Base-by-base conservation (phyloP, 2,329 filamentous ascomycete genomes). In the Cladophialophora immunda region DNA sequence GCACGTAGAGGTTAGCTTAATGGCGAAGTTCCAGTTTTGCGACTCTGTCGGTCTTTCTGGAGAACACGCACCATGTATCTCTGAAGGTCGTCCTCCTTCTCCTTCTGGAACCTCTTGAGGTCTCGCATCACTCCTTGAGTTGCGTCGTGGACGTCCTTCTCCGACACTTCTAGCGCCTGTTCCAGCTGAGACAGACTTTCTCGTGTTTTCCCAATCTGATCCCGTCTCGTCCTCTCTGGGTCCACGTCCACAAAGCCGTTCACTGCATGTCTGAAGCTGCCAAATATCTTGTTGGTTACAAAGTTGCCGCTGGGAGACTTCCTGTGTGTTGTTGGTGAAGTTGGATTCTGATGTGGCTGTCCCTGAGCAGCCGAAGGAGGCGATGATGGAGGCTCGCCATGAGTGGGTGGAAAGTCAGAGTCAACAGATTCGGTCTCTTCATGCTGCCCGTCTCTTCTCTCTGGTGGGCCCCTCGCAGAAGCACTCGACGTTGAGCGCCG, bases 241-340 rank as follows among this genome's bases (percentile, higher is more conserved):
- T 99, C 95, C 50, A 96, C 92, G 77, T 99, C 95, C 0, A 95
- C 94, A 74, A 98, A 94, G 3, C 95, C 95, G 75, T 98, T 93
- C 36, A 98, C 93, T 0, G 95, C 95, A 80, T 99, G 94, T 63
- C 92, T 96, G 69, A 99, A 90, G 11, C 94, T 92, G 0, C 94
- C 95, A 78, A 99, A 98, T 60, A 99, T 93, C 81, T 94, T 89
- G 75, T 87, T 97, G 1, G 94, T 94, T 68, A 98, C 94, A 70
- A 95, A 97, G 73, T 91, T 93, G n/a, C 92, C 89, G 75, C 92
- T 96, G 2, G 90, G 85, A 50, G 88, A 89, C 80, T 97, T 97
- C 78, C 89, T 91, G 80, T 97, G 93, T 4, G 78, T 72, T 15
- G 72, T 68, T 6, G 72, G 72, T 11, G 68, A 66, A 15, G 72